phyloP scores from a whole-genome alignment of 2,329 filamentous ascomycete genomes.

The Nannizzia gypsea region DNA sequence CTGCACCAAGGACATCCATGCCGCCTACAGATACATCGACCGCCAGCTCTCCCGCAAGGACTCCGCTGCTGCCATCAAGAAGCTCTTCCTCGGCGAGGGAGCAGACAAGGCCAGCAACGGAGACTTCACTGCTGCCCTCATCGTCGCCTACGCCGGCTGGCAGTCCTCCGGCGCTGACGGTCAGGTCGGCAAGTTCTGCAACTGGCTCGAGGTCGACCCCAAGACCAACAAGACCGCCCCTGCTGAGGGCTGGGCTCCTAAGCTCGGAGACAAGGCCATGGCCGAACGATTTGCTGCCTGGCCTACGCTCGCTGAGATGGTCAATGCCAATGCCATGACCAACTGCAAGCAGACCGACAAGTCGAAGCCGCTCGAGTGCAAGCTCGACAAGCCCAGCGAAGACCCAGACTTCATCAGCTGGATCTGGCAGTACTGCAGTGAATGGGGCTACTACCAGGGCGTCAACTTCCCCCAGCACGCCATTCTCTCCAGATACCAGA shows the following conservation, averaged over 20 bases:
- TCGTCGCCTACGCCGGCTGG: constrained; percentile 32
- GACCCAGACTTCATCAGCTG: constrained; percentile 34
- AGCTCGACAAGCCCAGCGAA: constrained; percentile 25
- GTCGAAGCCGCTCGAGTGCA: constrained; percentile 23
- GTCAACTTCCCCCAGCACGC: constrained; percentile 39
- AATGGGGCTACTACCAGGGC: constrained; percentile 42
- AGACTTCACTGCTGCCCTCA: constrained; percentile 37
- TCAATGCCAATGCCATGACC: constrained; percentile 32
- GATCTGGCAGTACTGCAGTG: constrained; percentile 43
- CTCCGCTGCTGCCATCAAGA: constrained; percentile 34
- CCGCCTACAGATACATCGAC: constrained; percentile 41
- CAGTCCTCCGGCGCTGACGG: constrained; percentile 35
- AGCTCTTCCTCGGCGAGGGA: constrained; percentile 38
- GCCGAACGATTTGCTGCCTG: constrained; percentile 34
- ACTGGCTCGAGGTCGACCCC: constrained; percentile 36
- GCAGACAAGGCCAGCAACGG: constrained; percentile 37
- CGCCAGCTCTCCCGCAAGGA: constrained; percentile 28
- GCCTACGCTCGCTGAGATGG: constrained; percentile 25
- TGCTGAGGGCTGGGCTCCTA: constrained; percentile 31
- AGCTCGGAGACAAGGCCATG: constrained; percentile 31
- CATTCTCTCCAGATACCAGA: constrained; percentile 38
- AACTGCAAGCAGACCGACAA: constrained; percentile 28
- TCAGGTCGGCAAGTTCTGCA: constrained; percentile 35
- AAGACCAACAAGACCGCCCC: constrained; percentile 26
- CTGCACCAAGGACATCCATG: constrained; percentile 40